Percentiles rank a stretch among this genome's conserved stretches.
phyloP scores from a whole-genome alignment of 805 yeast genomes.

The Ascoidea asiatica region DNA sequence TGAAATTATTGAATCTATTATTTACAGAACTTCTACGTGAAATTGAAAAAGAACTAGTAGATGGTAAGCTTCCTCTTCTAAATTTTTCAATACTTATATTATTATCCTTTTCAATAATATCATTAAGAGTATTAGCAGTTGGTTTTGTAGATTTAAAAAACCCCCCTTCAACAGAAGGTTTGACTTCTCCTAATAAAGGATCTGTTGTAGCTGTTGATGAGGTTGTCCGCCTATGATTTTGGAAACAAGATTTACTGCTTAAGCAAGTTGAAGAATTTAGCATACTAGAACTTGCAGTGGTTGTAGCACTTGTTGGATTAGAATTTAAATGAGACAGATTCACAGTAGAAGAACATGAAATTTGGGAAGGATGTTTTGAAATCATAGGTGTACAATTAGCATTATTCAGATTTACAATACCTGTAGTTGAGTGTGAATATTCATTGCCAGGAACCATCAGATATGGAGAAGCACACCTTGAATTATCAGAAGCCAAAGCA shows the following conservation, averaged over 20 bases:
- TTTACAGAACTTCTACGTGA: background rate
- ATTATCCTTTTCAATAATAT: slow-evolving; percentile 14
- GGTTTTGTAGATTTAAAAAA: slow-evolving; percentile 15
- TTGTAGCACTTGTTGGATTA: background rate
- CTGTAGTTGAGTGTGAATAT: background rate
- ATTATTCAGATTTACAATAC: background rate
- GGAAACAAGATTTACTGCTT: background rate
- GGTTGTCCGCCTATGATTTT: slow-evolving; percentile 13
- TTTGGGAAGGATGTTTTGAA: background rate
- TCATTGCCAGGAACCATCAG: background rate
- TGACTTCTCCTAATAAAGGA: slow-evolving; percentile 11
- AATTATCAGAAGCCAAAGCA: background rate
- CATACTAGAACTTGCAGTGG: background rate
- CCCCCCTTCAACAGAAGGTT: slow-evolving; percentile 19
- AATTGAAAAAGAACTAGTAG: slow-evolving; percentile 2
- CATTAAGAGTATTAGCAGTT: slow-evolving; percentile 14
- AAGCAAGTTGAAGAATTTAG: background rate
- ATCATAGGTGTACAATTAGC: background rate
- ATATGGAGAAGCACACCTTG: background rate
- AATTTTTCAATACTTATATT: slow-evolving; percentile 1
- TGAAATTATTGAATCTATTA: background rate
- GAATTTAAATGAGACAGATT: background rate
- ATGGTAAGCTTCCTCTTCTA: slow-evolving; percentile 10
- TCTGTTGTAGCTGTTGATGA: slow-evolving; percentile 11
- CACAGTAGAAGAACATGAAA: background rate